Base-by-base conservation (phyloP, 495 filamentous ascomycete genomes). In the Astrocystis sublimbata region DNA sequence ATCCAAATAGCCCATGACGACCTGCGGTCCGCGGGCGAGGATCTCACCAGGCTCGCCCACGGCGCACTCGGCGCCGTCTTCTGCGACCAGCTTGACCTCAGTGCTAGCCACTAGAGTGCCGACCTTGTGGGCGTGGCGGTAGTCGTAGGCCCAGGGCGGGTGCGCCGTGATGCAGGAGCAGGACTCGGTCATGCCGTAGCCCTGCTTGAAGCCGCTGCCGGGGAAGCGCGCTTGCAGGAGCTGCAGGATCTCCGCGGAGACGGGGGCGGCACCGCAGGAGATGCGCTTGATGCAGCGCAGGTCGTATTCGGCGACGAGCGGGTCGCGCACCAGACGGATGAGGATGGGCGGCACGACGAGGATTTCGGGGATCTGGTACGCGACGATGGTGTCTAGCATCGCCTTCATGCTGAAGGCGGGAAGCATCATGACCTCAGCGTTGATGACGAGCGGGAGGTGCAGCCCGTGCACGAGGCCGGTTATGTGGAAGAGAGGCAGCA, bases 121-220 rank as follows among this genome's bases (percentile, higher is more conserved):
- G 1, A 82, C 88, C 1, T 81, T 76, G 42, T 85, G 78, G 7
- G 79, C 84, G 60, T 85, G 78, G 65, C 84, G 81, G 66, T 85
- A 88, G 8, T 76, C 77, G 50, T 81, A 83, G 23, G 77, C 75
- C 3, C 77, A 73, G 0, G 78, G 76, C 30, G 83, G 78, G 57
- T 89, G 85, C 31, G 85, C 75, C 2, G 86, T 82, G 47, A 88
- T 88, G 59, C 84, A 86, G 19, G 75, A 78, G 66, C 83, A 87
- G 12, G 81, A 84, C 66, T 91, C 88, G 12, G 85, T 89, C 80
- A 90, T 86, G 13, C 89, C 88, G 63, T 90, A 90, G 1, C 85
- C 81, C 54, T 89, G 83, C 66, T 87, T 85, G 70, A 90, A 89
- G 0, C 86, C 85, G 12, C 83, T 86, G 30, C 80, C 71, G 4